Evolutionary conservation across 805 yeast species (phyloP).

Genomic region (Wickerhamomyces canadensis): DNA sequence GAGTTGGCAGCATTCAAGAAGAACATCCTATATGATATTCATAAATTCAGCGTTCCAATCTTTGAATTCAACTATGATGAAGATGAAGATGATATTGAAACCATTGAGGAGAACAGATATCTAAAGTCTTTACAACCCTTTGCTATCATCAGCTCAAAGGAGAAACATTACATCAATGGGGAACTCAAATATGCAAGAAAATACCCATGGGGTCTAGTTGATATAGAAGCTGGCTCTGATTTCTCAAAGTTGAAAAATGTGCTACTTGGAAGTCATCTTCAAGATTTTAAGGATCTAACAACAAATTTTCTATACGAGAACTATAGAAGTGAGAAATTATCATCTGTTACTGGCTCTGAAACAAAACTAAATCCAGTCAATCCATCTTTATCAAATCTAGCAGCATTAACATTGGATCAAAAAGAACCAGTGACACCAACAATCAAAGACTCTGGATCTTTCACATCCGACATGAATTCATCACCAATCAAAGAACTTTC

Average conservation of each 20-base stretch:
- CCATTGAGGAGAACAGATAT: slow-evolving; percentile 61
- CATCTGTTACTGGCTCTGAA: slow-evolving; percentile 41
- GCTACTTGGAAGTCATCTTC: slow-evolving; percentile 75
- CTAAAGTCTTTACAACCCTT: slow-evolving; percentile 68
- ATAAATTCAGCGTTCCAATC: slow-evolving; percentile 63
- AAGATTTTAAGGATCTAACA: slow-evolving; percentile 76
- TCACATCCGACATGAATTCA: slow-evolving; percentile 19
- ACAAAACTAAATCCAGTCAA: slow-evolving; percentile 24
- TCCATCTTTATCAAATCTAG: slow-evolving; percentile 61
- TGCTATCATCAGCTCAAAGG: slow-evolving; percentile 64
- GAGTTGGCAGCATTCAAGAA: slow-evolving; percentile 58
- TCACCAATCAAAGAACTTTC: slow-evolving; percentile 35
- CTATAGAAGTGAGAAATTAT: slow-evolving; percentile 72
- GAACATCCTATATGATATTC: slow-evolving; percentile 57
- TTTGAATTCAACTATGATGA: slow-evolving; percentile 69
- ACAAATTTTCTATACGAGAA: slow-evolving; percentile 72
- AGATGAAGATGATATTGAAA: slow-evolving; percentile 66
- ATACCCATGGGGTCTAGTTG: slow-evolving; percentile 73
- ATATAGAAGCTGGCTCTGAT: slow-evolving; percentile 47
- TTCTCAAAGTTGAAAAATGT: slow-evolving; percentile 58
- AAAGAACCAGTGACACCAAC: no score
- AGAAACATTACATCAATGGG: slow-evolving; percentile 46
- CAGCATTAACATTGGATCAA: slow-evolving; percentile 36
- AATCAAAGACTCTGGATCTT: slow-evolving; percentile 4
- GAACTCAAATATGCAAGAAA: slow-evolving; percentile 49